Evolutionary conservation across 2,329 filamentous ascomycete species (phyloP), one percentile per base, ranked within the genome.

Genomic region (Cadophora gregata): DNA sequence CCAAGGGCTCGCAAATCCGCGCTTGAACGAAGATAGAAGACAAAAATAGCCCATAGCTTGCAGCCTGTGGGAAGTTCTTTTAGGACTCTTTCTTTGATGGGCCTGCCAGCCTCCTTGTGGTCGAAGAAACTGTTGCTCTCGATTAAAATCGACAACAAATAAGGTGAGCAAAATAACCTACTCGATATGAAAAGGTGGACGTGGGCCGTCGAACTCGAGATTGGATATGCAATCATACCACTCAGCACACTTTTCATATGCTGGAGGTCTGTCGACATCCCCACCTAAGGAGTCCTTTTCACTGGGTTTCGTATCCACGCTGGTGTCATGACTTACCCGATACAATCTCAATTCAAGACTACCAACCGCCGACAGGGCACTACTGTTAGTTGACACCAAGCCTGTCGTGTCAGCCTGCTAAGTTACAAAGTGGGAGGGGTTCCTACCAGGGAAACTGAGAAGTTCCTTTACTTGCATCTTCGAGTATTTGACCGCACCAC

Each of bases 121-220:
- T 67, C 63, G 14, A 68, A 36, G 7, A 72, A 68, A 33, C 69
- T 71, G 7, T 33, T 5, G 31, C 19, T 25, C 9, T 25, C 16
- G 25, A n/a, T 56, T 21, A 56, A 31, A 9, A 14, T 33, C 3
- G 29, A 51, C 25, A 19, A 25, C 48, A 55, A 31, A 9, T 16
- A 50, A 24, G 14, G 12, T 10, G 38, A 50, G 48, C 7, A 6
- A 47, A 33, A 7, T 24, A 3, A 64, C 68, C 63, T 64, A 72
- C 72, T 51, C 56, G 24, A 75, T 58, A 55, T 73, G 68, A 31
- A 72, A 75, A 6, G 72, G 59, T 36, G 71, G 68, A 12, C 59
- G 42, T 25, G 60, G 48, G 14, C 38, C 61, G 6, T 67, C 58
- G 24, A 47, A 42, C 4, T 48, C 33, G 24, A 71, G 38, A 36